Evolutionary conservation across 257 asterid genomes (phyloP).

Genomic region (Jacaranda copaia): DNA sequence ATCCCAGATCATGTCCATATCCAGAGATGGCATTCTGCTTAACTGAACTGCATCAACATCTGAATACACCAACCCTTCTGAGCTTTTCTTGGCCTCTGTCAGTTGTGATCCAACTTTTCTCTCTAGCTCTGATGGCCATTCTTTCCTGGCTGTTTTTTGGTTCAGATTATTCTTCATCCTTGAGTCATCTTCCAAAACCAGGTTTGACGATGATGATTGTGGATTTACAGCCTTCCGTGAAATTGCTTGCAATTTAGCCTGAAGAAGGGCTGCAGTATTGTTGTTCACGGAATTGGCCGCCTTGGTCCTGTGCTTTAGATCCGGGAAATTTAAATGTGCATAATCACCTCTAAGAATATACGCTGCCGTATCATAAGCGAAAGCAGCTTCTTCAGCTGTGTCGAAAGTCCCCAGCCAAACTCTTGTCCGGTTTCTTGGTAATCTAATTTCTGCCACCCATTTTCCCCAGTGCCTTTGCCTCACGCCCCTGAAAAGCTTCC

Average conservation of each 20-base stretch:
- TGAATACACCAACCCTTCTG: conserved; percentile 28
- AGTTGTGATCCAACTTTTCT: conserved; percentile 34
- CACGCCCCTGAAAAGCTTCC: conserved; percentile 63
- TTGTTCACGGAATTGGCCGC: conserved; percentile 45
- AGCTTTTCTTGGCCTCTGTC: conserved; percentile 36
- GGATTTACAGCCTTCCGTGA: conserved; percentile 34
- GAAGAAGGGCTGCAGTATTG: conserved; percentile 57
- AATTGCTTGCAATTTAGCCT: conserved; percentile 56
- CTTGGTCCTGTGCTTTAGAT: conserved; percentile 52
- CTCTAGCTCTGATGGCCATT: conserved; percentile 27
- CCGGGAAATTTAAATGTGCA: conserved; percentile 63
- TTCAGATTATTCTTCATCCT: conserved; percentile 10
- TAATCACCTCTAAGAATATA: conserved; percentile 65
- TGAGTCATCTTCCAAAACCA: no score
- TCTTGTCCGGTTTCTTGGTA: conserved; percentile 61
- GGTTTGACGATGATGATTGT: no score
- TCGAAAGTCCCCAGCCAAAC: conserved; percentile 75
- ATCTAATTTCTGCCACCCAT: conserved; percentile 71
- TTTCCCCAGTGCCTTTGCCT: conserved; percentile 75
- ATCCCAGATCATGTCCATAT: conserved; percentile 80
- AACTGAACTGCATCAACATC: conserved; percentile 61
- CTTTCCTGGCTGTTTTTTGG: conserved; percentile 12
- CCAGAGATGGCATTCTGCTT: conserved; percentile 75
- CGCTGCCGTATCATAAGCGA: conserved; percentile 69
- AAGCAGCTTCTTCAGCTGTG: conserved; percentile 68